A percentile compares a stretch with the other conserved stretches of the same genome.
phyloP scores from a whole-genome alignment of 768 basidiomycete species.

The Holtermanniella nyarrowii region DNA sequence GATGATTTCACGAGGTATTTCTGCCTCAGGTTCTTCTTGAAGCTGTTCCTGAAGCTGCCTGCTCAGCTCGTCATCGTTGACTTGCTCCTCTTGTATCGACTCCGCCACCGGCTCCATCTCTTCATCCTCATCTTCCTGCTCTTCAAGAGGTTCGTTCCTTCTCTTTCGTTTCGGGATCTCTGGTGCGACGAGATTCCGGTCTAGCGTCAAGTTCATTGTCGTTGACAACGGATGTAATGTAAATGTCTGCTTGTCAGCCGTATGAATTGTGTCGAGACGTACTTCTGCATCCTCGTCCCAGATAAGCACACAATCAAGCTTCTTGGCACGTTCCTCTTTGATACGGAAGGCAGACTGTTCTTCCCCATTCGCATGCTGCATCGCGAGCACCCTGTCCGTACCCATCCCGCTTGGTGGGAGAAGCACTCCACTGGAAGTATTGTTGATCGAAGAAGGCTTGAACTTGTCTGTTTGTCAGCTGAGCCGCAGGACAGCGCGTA shows the following conservation, averaged over 20 bases:
- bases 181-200: constrained; percentile 10
- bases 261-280: background rate
- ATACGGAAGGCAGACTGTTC: background rate
- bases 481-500: background rate
- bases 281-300: background rate
- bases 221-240: constrained; percentile 20
- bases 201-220: constrained; percentile 21
- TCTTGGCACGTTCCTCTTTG: background rate
- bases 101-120: too few relatives aligned
- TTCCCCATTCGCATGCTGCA: background rate
- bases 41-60: too few relatives aligned
- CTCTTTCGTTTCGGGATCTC: too few relatives aligned
- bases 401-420: background rate
- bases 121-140: too few relatives aligned
- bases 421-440: background rate
- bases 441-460: background rate
- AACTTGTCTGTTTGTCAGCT: background rate
- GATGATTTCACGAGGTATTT: too few relatives aligned
- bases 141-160: too few relatives aligned
- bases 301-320: background rate
- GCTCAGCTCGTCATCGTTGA: too few relatives aligned
- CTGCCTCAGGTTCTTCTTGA: too few relatives aligned
- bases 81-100: too few relatives aligned
- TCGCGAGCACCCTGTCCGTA: background rate
- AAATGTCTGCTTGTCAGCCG: constrained; percentile 11